phyloP scores from a whole-genome alignment of 2,329 filamentous ascomycete genomes.

The Zymoseptoria brevis region DNA sequence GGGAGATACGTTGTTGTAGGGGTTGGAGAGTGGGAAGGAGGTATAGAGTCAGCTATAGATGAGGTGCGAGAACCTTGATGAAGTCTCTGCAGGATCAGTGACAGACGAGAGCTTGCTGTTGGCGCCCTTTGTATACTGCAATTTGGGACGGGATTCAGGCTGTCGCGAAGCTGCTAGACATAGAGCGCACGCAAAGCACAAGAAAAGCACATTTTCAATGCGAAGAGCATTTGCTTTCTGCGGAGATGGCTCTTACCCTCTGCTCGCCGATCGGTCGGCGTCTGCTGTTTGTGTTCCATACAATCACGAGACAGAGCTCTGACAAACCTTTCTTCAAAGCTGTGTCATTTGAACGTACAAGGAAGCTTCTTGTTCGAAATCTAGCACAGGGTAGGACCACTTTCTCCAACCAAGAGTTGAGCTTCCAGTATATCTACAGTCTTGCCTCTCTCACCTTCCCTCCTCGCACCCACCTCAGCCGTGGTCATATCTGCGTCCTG shows the following conservation, averaged over 20 bases:
- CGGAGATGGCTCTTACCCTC: too few species aligned
- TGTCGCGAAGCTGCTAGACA: too few species aligned
- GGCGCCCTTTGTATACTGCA: not conserved
- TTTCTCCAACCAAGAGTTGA: not conserved
- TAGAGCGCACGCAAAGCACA: too few species aligned
- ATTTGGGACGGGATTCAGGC: not conserved
- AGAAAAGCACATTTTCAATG: too few species aligned
- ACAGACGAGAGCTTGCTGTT: too few species aligned
- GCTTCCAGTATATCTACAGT: not conserved
- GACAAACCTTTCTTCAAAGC: too few species aligned
- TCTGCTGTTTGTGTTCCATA: too few species aligned
- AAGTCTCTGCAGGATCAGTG: too few species aligned
- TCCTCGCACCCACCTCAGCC: not conserved
- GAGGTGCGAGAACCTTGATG: not conserved
- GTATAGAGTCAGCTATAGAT: not conserved
- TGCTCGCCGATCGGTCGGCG: too few species aligned
- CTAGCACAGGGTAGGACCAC: not conserved
- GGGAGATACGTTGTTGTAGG: conserved; percentile 77
- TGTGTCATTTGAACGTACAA: too few species aligned
- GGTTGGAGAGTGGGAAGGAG: not conserved
- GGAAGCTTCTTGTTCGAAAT: not conserved
- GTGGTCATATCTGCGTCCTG: not conserved
- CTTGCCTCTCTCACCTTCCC: not conserved
- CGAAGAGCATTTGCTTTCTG: too few species aligned
- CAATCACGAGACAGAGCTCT: too few species aligned